Conservation (phyloP, 2,329 filamentous ascomycete genomes). For the Juglanconis oblonga region DNA sequence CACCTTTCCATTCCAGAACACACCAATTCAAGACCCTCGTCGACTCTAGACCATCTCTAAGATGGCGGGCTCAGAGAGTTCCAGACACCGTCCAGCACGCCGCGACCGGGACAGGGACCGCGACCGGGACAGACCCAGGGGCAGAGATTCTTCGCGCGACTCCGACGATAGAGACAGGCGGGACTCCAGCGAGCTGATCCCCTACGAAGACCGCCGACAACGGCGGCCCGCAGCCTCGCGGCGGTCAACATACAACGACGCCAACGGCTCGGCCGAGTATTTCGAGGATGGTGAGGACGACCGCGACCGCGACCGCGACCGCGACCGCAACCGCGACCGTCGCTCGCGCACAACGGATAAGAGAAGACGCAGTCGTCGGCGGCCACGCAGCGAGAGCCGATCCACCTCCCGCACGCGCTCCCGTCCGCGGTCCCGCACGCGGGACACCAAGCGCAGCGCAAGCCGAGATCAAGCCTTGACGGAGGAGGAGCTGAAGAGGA, state of each 20-base stretch:
- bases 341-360: slow-evolving; percentile 1
- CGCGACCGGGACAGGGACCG: slow-evolving; percentile 4
- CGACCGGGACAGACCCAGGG: background rate
- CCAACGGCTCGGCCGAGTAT: slow-evolving; percentile 9
- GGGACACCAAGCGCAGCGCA: background rate
- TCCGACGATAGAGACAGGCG: background rate
- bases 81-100: slow-evolving; percentile 2
- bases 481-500: slow-evolving; percentile 4
- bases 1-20: no score
- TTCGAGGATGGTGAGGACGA: background rate
- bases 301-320: slow-evolving; percentile 4
- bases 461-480: background rate
- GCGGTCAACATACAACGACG: slow-evolving; percentile 7
- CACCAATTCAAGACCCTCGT: background rate
- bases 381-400: slow-evolving; percentile 7
- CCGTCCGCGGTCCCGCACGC: background rate
- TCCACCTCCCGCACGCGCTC: background rate
- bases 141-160: slow-evolving; percentile 3
- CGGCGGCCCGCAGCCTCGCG: slow-evolving; percentile 1
- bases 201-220: background rate
- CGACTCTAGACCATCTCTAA: background rate
- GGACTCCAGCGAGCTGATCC: background rate
- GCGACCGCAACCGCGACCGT: background rate
- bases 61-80: background rate
- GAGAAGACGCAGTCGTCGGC: background rate